Base-by-base conservation (phyloP, 352 stramenopile species). In the Phytopythium sindhum region DNA sequence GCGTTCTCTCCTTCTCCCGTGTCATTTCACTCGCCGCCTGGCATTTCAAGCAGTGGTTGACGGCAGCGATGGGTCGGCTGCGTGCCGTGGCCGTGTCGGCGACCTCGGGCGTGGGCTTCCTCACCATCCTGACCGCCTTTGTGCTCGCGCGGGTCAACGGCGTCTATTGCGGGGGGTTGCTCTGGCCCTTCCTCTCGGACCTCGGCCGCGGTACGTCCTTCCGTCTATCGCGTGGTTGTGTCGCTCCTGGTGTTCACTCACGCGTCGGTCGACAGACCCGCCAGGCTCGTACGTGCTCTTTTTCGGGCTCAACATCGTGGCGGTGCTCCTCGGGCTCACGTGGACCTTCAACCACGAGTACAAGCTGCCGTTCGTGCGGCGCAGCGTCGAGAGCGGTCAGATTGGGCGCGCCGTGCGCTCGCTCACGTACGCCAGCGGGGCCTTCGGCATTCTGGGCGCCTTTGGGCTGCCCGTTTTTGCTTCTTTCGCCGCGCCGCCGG, bases 331-430 rank as follows among this genome's bases (percentile, higher is more conserved):
- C 17, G 72, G 72, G n/a, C 61, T 80, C 60, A 74, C 69, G 56
- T 87, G 78, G 75, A 73, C 67, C 56, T 80, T 90, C 66, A 90
- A 90, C 68, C 74, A 77, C 67, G 66, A 79, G 52, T 80, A 84
- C 60, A 81, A 88, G 61, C 65, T 84, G 52, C 69, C 60, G 1
- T 75, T 83, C 39, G 57, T 87, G 47, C 65, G 70, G 28, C 64
- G 66, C 37, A 74, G 69, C 47, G 24, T 82, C 11, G 70, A 76
- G 9, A 77, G 75, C 51, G 75, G 72, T 1, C 71, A 78, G 35
- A 50, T 74, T 24, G 70, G 67, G 8, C 33, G 29, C 6, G 28
- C 39, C 12, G 66, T 78, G 44, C 65, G 57, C 50, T 73, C 66
- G 29, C 66, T 81, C n/a, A 76, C 78, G 57, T 70, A 72, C 58